These are phyloP conservation scores for Penicillium sp. DNA, from an alignment of 2,329 filamentous ascomycete genomes.

Conservation along the genomic window DNA sequence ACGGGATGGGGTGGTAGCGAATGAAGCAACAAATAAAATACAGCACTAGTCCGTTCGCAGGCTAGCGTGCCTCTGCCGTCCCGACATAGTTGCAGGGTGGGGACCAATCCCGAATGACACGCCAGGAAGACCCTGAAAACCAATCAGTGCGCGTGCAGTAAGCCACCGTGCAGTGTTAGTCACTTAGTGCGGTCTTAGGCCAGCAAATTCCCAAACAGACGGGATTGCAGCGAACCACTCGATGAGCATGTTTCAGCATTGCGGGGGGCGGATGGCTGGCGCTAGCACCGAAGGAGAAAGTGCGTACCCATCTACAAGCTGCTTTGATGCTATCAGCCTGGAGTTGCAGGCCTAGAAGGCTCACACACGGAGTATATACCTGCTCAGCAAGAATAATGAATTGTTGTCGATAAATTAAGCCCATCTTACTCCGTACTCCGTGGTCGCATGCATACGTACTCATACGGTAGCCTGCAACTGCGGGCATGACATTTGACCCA, in stretches of 20 bases:
- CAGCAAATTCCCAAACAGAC: slow-evolving; percentile 8
- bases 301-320: neutral
- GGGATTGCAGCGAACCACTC: slow-evolving; percentile 8
- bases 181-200: neutral
- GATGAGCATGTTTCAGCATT: slow-evolving; percentile 14
- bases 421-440: neutral
- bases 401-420: neutral
- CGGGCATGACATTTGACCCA: neutral
- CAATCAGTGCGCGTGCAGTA: neutral
- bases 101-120: slow-evolving; percentile 10
- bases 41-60: neutral
- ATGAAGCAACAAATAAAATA: slow-evolving; percentile 5
- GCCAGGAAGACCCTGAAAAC: neutral
- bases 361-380: neutral
- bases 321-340: too few species aligned
- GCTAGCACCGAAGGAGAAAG: neutral
- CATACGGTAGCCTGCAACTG: neutral
- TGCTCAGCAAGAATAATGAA: too few species aligned
- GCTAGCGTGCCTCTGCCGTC: slow-evolving; percentile 4
- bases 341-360: too few species aligned
- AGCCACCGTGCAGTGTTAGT: neutral
- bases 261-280: slow-evolving; percentile 4
- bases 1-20: neutral
- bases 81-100: slow-evolving; percentile 4
- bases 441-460: neutral